Evolutionary conservation across 2,329 filamentous ascomycete genomes (phyloP).

Genomic region (Colletotrichum liriopes): DNA sequence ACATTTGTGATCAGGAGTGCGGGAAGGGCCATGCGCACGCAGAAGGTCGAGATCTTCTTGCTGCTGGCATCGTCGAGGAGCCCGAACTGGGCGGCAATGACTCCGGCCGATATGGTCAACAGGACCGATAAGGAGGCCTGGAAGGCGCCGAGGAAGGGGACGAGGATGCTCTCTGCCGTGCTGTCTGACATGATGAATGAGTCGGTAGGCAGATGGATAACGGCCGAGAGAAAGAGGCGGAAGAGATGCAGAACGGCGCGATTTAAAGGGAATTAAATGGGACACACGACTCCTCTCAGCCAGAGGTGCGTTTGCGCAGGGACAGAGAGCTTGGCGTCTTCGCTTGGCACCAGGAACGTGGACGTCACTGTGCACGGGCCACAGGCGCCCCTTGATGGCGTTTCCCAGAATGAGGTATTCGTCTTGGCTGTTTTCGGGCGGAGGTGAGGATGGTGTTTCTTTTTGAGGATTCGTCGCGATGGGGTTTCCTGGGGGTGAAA

Average conservation of each 20-base stretch:
- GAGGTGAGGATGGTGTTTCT: not conserved
- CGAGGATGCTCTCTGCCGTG: slow-evolving; percentile 45
- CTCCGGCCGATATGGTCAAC: slow-evolving; percentile 62
- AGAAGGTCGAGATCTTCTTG: slow-evolving; percentile 62
- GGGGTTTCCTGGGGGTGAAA: not conserved
- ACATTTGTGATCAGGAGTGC: slow-evolving; percentile 63
- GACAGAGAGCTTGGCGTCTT: slow-evolving; percentile 28
- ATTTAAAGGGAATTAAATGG: slow-evolving; percentile 8
- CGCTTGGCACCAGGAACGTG: slow-evolving; percentile 34
- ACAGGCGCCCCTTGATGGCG: slow-evolving; percentile 11
- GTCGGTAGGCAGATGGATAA: not conserved
- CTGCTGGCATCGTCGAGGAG: slow-evolving; percentile 55
- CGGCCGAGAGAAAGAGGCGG: too few relatives aligned
- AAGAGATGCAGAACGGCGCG: not conserved
- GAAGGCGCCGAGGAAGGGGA: slow-evolving; percentile 61
- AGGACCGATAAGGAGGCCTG: slow-evolving; percentile 65
- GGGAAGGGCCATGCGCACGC: slow-evolving; percentile 64
- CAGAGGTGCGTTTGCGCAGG: slow-evolving; percentile 18
- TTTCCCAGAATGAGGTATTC: slow-evolving; percentile 7
- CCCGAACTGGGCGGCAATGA: slow-evolving; percentile 55
- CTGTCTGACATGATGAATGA: slow-evolving; percentile 35
- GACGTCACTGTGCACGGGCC: slow-evolving; percentile 42
- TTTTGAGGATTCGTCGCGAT: not conserved
- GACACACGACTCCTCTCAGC: slow-evolving; percentile 24
- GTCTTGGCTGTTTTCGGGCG: slow-evolving; percentile 25